These are phyloP conservation scores for Mycogone perniciosa DNA, from an alignment of 2,329 filamentous ascomycete species.

Conservation along the genomic window DNA sequence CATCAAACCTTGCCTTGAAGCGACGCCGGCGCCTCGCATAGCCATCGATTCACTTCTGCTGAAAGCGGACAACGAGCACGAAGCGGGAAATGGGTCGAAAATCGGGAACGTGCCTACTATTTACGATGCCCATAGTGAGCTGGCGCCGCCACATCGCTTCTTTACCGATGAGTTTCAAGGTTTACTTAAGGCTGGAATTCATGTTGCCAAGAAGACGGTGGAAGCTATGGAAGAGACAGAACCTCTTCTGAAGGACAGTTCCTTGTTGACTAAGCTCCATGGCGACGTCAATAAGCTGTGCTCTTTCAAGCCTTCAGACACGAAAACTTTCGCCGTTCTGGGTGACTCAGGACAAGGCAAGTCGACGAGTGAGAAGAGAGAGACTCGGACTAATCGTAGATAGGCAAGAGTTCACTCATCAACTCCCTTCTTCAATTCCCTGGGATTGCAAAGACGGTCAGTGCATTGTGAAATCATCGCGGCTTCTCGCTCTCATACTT, in stretches of 20 bases:
- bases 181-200: background rate
- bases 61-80: no score
- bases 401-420: conserved; percentile 27
- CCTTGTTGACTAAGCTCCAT: background rate
- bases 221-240: background rate
- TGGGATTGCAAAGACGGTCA: conserved; percentile 21
- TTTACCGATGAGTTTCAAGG: background rate
- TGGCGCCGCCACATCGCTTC: background rate
- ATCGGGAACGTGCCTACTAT: no score
- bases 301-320: conserved; percentile 4
- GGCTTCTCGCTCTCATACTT: background rate
- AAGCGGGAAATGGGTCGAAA: no score
- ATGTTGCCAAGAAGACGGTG: background rate
- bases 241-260: background rate
- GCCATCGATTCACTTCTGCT: no score
- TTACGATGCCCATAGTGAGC: background rate
- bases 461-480: background rate
- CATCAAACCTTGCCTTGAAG: no score
- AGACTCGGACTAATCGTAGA: background rate
- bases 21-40: no score
- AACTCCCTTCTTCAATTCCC: conserved; percentile 30
- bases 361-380: background rate
- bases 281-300: conserved; percentile 4
- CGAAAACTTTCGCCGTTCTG: conserved; percentile 13
- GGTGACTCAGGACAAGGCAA: conserved; percentile 21